Evolutionary conservation across 2,329 filamentous ascomycete genomes (phyloP).

Genomic region (Cladosporium austrohemisphaericum): DNA sequence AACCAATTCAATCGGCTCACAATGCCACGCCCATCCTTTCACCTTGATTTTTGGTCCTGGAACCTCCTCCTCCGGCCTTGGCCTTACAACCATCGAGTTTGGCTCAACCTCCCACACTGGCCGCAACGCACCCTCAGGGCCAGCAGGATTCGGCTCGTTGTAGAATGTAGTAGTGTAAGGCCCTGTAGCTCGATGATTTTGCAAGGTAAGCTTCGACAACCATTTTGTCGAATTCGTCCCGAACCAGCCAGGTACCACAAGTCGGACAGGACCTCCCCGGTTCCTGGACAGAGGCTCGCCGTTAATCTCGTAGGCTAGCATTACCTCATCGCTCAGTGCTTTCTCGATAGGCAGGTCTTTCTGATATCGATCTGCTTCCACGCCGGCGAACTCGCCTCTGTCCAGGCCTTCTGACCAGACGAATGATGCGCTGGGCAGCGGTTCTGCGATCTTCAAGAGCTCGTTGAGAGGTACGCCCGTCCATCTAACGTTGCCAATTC

Average conservation of each 20-base stretch:
- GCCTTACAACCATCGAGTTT: constrained; percentile 30
- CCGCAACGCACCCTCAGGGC: constrained; percentile 16
- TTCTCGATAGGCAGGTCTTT: constrained; percentile 33
- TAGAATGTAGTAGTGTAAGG: constrained; percentile 31
- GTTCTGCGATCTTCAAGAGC: constrained; percentile 25
- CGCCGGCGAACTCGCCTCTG: constrained; percentile 25
- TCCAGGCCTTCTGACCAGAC: constrained; percentile 34
- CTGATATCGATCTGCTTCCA: constrained; percentile 30
- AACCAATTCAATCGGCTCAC: constrained; percentile 21
- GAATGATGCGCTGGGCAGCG: constrained; percentile 18
- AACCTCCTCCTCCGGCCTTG: constrained; percentile 18
- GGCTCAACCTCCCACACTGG: constrained; percentile 30
- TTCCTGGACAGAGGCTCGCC: constrained; percentile 22
- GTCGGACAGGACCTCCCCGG: constrained; percentile 30
- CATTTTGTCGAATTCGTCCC: constrained; percentile 35
- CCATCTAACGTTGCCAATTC: constrained; percentile 36
- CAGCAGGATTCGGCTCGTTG: constrained; percentile 23
- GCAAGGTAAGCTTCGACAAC: constrained; percentile 27
- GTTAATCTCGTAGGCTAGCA: constrained; percentile 32
- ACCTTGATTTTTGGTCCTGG: constrained; percentile 13
- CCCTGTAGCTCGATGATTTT: constrained; percentile 21
- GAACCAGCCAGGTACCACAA: constrained; percentile 34
- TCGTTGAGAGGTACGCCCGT: constrained; percentile 30
- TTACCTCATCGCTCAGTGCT: constrained; percentile 24
- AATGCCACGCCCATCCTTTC: constrained; percentile 30